Percentiles rank a stretch among this genome's conserved stretches.
phyloP scores from a whole-genome alignment of 306 rosid genomes.

The Morella rubra region DNA sequence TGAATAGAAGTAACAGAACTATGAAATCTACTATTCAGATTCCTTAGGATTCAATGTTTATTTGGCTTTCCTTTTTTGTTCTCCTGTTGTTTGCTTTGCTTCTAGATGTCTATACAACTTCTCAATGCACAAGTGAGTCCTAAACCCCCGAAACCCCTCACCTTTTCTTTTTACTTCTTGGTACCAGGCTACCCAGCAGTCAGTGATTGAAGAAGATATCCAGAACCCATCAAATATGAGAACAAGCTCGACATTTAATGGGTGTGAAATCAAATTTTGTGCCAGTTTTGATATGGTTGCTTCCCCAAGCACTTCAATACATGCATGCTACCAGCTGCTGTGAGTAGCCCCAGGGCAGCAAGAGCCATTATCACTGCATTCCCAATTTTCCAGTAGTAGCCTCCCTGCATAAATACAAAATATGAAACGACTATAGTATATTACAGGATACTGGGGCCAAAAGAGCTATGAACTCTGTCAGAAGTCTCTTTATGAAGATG shows the following conservation, averaged over 20 bases:
- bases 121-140: background rate
- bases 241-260: background rate
- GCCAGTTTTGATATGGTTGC: slow-evolving; percentile 85
- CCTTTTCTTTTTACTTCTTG: slow-evolving; percentile 24
- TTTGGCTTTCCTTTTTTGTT: background rate
- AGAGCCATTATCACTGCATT: slow-evolving; percentile 64
- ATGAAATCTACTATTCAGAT: background rate
- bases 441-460: background rate
- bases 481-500: background rate
- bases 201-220: slow-evolving; percentile 10
- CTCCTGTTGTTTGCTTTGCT: background rate
- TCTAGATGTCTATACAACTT: background rate
- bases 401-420: slow-evolving; percentile 49
- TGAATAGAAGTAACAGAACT: background rate
- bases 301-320: slow-evolving; percentile 78
- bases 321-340: slow-evolving; percentile 78
- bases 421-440: slow-evolving; percentile 14
- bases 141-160: background rate
- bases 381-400: slow-evolving; percentile 58
- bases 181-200: slow-evolving; percentile 10
- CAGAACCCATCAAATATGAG: slow-evolving; percentile 7
- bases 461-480: background rate
- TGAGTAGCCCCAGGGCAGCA: slow-evolving; percentile 63
- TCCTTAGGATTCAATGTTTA: background rate
- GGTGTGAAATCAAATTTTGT: slow-evolving; percentile 47